phyloP scores from a whole-genome alignment of 495 filamentous ascomycete genomes.

The Daldinia grandis region DNA sequence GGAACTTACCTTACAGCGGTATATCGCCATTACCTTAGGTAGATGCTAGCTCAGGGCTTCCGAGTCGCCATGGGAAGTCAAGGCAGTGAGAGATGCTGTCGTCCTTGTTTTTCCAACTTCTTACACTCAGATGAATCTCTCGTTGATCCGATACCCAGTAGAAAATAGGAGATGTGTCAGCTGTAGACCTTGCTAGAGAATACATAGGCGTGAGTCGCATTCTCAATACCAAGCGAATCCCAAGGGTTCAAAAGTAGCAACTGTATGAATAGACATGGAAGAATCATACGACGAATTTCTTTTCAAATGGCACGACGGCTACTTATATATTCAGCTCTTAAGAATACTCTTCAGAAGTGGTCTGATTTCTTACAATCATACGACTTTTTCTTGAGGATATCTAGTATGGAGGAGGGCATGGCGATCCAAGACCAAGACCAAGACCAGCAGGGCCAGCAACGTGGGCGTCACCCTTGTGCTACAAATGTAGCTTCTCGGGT shows the following conservation, averaged over 20 bases:
- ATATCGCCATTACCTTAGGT: neutral
- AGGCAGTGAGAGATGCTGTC: neutral
- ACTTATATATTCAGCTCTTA: slow-evolving; percentile 39
- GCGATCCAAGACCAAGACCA: slow-evolving; percentile 26
- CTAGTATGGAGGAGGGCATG: slow-evolving; percentile 26
- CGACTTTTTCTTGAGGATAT: slow-evolving; percentile 27
- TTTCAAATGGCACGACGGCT: slow-evolving; percentile 33
- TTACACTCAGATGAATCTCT: neutral
- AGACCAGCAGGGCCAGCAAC: slow-evolving; percentile 21
- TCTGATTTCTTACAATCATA: slow-evolving; percentile 41
- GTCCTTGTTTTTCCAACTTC: neutral
- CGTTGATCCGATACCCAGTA: slow-evolving; percentile 9
- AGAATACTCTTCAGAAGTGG: slow-evolving; percentile 33
- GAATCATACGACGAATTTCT: slow-evolving; percentile 36
- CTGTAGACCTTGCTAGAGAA: slow-evolving; percentile 1
- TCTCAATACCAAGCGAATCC: slow-evolving; percentile 19
- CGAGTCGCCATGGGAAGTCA: neutral
- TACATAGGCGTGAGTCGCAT: slow-evolving; percentile 7
- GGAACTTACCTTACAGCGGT: neutral
- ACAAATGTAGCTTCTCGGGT: slow-evolving; percentile 18
- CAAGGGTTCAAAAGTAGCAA: neutral
- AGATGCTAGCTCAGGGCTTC: neutral
- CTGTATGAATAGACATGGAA: slow-evolving; percentile 17
- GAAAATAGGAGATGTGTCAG: slow-evolving; percentile 1
- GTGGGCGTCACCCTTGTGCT: slow-evolving; percentile 24